Conservation (phyloP, 495 filamentous ascomycete genomes). For the Zalerion maritima region DNA sequence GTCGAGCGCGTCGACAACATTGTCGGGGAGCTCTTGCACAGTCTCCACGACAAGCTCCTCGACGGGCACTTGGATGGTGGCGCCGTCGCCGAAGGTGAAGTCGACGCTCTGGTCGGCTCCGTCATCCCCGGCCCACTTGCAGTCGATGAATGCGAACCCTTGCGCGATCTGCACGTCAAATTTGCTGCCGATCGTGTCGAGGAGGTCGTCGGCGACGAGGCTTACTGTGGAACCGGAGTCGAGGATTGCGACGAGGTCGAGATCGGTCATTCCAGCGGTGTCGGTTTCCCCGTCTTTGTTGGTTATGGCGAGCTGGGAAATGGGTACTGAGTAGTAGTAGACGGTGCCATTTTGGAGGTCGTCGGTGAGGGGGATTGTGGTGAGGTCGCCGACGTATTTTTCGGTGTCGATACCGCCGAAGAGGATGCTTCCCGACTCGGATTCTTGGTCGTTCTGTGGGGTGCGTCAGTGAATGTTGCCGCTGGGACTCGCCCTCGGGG, state of each 20-base stretch:
- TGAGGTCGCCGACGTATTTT: slow-evolving; percentile 64
- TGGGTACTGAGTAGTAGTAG: slow-evolving; percentile 27
- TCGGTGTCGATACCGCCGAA: slow-evolving; percentile 87
- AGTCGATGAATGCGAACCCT: slow-evolving; percentile 52
- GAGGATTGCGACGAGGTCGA: slow-evolving; percentile 55
- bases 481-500: no score
- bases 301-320: slow-evolving; percentile 67
- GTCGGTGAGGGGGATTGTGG: no score
- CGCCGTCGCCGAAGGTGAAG: slow-evolving; percentile 45
- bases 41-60: slow-evolving; percentile 63
- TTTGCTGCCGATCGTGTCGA: slow-evolving; percentile 48
- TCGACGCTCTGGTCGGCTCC: slow-evolving; percentile 56
- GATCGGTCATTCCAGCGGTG: slow-evolving; percentile 32
- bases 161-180: slow-evolving; percentile 40
- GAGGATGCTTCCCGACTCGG: slow-evolving; percentile 51
- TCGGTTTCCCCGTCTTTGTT: slow-evolving; percentile 31
- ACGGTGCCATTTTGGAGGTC: slow-evolving; percentile 35
- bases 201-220: slow-evolving; percentile 64
- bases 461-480: slow-evolving; percentile 22
- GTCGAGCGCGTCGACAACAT: slow-evolving; percentile 26
- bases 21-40: slow-evolving; percentile 28
- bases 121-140: slow-evolving; percentile 45
- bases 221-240: slow-evolving; percentile 83
- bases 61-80: slow-evolving; percentile 56
- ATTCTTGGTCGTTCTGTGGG: no score